Percentiles rank a stretch among this genome's conserved stretches.
Evolutionary conservation across 73 alveolate species (phyloP).

Genomic region (Stentor roeselii): DNA sequence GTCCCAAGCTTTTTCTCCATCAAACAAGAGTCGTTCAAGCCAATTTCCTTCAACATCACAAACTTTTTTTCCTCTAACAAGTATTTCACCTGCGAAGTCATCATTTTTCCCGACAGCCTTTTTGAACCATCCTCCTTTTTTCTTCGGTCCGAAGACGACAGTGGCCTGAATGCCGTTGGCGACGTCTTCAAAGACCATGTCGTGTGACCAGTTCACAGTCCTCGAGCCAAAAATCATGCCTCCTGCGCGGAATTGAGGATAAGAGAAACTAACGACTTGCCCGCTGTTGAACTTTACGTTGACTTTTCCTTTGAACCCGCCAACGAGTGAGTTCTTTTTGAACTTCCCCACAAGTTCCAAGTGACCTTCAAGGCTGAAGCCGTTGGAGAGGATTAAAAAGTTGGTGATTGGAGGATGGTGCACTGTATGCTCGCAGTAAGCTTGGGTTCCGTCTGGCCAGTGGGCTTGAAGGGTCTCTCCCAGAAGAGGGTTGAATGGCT

Average conservation of each 20-base stretch:
- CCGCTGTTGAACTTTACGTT: conserved; percentile 72
- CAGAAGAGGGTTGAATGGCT: conserved; percentile 93
- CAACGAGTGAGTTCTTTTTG: conserved; percentile 58
- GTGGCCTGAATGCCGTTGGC: background rate
- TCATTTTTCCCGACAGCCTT: background rate
- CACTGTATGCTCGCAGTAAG: conserved; percentile 90
- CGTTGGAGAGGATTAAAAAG: conserved; percentile 57
- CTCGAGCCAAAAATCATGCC: conserved; percentile 70
- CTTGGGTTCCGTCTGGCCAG: conserved; percentile 87
- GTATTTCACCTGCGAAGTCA: background rate
- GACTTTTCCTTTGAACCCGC: conserved; percentile 74
- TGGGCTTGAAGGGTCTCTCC: conserved; percentile 97
- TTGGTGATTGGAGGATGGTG: conserved; percentile 93
- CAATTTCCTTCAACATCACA: background rate
- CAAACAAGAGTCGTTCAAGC: background rate
- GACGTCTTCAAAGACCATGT: background rate
- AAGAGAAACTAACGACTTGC: conserved; percentile 53
- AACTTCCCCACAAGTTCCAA: conserved; percentile 69
- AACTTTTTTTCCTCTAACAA: background rate
- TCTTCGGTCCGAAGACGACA: background rate
- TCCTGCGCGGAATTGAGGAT: conserved; percentile 64
- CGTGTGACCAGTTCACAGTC: conserved; percentile 39
- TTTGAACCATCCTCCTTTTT: background rate
- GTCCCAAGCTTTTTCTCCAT: background rate
- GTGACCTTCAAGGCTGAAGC: conserved; percentile 62